phyloP scores from a whole-genome alignment of 2,329 filamentous ascomycete genomes.

The Beauveria medogensis region DNA sequence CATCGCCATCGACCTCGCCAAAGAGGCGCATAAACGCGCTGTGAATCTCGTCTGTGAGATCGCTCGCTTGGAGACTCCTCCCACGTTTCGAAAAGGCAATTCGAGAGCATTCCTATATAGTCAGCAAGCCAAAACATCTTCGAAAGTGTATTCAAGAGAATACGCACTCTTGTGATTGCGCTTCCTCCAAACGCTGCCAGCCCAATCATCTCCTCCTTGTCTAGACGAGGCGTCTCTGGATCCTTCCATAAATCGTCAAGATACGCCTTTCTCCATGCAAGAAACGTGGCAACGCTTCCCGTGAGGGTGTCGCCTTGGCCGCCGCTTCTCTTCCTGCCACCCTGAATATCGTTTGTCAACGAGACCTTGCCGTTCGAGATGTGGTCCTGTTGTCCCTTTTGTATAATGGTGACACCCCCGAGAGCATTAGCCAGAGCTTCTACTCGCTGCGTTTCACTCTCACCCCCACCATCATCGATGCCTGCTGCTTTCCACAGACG shows the following conservation, averaged over 20 bases:
- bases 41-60: slow-evolving; percentile 86
- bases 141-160: background rate
- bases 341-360: slow-evolving; percentile 67
- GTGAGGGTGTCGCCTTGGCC: slow-evolving; percentile 95
- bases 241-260: slow-evolving; percentile 70
- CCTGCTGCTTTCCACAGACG: slow-evolving; percentile 69
- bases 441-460: slow-evolving; percentile 39
- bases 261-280: slow-evolving; percentile 85
- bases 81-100: slow-evolving; percentile 81
- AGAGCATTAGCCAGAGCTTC: slow-evolving; percentile 64
- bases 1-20: slow-evolving; percentile 54
- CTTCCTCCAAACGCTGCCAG: slow-evolving; percentile 82
- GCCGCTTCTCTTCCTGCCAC: slow-evolving; percentile 82
- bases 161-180: slow-evolving; percentile 68
- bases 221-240: slow-evolving; percentile 36
- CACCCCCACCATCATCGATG: slow-evolving; percentile 45
- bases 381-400: slow-evolving; percentile 78
- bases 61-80: slow-evolving; percentile 82
- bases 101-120: slow-evolving; percentile 65
- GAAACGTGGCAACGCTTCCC: slow-evolving; percentile 76
- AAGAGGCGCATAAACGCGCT: slow-evolving; percentile 71
- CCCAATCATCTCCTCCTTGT: slow-evolving; percentile 55
- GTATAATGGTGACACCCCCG: slow-evolving; percentile 81
- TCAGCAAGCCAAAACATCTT: background rate
- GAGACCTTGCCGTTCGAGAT: slow-evolving; percentile 74